These are phyloP conservation scores for Melampsora larici-populina DNA, from an alignment of 1,284 basidiomycete genomes.

Conservation along the genomic window DNA sequence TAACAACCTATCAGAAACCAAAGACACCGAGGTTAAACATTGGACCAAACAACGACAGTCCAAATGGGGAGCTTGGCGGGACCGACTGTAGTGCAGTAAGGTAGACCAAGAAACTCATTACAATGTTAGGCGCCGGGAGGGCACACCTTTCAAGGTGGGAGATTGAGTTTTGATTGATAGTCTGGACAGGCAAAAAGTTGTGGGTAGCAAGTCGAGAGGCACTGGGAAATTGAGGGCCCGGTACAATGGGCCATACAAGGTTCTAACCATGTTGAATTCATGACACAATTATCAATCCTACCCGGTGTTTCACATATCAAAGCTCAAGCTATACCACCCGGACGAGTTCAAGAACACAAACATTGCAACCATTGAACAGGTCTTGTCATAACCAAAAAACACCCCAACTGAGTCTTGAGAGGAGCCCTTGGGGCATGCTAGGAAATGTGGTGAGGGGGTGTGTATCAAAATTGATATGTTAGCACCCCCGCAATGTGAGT, in stretches of 20 bases:
- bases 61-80: not conserved
- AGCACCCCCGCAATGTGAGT: too few species aligned
- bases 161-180: not conserved
- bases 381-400: too few species aligned
- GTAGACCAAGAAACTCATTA: not conserved
- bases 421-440: too few species aligned
- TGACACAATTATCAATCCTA: not conserved
- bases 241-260: not conserved
- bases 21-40: not conserved
- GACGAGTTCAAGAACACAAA: too few species aligned
- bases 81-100: not conserved
- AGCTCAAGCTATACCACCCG: too few species aligned
- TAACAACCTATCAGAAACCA: not conserved
- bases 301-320: not conserved
- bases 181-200: not conserved
- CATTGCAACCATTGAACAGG: too few species aligned
- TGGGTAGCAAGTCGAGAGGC: too few species aligned
- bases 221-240: not conserved
- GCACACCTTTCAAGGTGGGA: not conserved
- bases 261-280: not conserved
- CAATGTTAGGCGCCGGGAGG: not conserved
- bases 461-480: too few species aligned
- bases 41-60: not conserved
- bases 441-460: too few species aligned
- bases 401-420: too few species aligned